A percentile compares a stretch with the other conserved stretches of the same genome.
phyloP scores from a whole-genome alignment of 257 asterid species.

The Ilex asprella region DNA sequence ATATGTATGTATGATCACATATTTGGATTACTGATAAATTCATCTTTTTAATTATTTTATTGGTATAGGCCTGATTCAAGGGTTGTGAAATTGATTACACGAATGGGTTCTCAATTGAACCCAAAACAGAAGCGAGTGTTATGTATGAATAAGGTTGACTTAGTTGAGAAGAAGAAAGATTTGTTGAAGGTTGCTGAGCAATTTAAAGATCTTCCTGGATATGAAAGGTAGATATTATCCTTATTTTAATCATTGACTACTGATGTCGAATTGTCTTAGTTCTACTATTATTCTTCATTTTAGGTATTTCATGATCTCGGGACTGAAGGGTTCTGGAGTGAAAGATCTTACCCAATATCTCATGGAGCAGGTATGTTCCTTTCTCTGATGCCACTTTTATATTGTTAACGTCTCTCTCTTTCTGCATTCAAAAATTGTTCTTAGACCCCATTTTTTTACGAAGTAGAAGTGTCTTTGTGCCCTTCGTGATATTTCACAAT shows the following conservation, averaged over 20 bases:
- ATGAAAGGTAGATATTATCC: slow-evolving; percentile 50
- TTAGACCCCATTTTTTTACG: too few relatives aligned
- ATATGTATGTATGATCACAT: too few relatives aligned
- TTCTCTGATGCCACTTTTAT: not conserved
- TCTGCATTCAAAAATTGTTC: too few relatives aligned
- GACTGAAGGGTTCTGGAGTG: slow-evolving; percentile 88
- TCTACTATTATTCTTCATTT: slow-evolving; percentile 7
- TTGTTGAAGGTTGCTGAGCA: slow-evolving; percentile 62
- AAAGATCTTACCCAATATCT: slow-evolving; percentile 66
- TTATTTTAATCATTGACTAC: slow-evolving; percentile 9
- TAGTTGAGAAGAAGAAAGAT: slow-evolving; percentile 71
- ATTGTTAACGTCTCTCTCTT: too few relatives aligned
- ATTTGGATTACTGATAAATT: too few relatives aligned
- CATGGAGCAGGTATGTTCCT: slow-evolving; percentile 51
- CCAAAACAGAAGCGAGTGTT: slow-evolving; percentile 70
- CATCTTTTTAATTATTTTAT: too few relatives aligned
- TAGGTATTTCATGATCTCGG: slow-evolving; percentile 83
- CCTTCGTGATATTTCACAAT: not conserved
- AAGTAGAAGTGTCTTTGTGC: too few relatives aligned
- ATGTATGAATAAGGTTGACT: slow-evolving; percentile 90
- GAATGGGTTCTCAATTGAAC: slow-evolving; percentile 69
- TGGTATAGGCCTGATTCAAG: slow-evolving; percentile 76
- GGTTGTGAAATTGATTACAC: slow-evolving; percentile 81
- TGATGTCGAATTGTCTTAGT: slow-evolving; percentile 18
- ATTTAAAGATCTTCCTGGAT: slow-evolving; percentile 80